phyloP scores from a whole-genome alignment of 768 basidiomycete genomes.

The Brasilioporus rufonigricans region DNA sequence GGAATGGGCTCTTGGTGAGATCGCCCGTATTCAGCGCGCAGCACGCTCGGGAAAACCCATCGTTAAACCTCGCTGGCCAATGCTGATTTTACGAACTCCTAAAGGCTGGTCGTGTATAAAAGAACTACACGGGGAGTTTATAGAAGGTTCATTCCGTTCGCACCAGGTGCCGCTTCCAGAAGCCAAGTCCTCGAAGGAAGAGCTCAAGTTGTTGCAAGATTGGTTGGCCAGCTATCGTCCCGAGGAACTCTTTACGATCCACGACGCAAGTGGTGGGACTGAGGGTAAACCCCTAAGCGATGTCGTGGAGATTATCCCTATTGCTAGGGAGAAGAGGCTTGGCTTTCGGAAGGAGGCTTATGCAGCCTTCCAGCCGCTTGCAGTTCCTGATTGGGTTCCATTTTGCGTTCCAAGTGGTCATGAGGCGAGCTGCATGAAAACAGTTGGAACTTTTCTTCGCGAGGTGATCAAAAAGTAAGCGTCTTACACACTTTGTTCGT shows the following conservation, averaged over 20 bases:
- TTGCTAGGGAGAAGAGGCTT: slow-evolving; percentile 54
- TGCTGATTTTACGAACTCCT: slow-evolving; percentile 82
- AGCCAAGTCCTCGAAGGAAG: slow-evolving; percentile 60
- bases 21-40: slow-evolving; percentile 72
- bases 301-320: slow-evolving; percentile 61
- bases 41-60: slow-evolving; percentile 76
- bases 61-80: slow-evolving; percentile 88
- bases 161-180: slow-evolving; percentile 88
- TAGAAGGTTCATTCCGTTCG: slow-evolving; percentile 80
- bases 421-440: slow-evolving; percentile 78
- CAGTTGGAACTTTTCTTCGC: slow-evolving; percentile 54
- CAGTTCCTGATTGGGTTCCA: slow-evolving; percentile 62
- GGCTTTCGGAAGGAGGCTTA: slow-evolving; percentile 72
- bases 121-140: slow-evolving; percentile 59
- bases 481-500: not conserved
- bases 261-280: slow-evolving; percentile 5
- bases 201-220: slow-evolving; percentile 58
- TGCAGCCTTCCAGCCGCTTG: slow-evolving; percentile 56
- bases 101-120: slow-evolving; percentile 79
- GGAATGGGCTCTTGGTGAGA: slow-evolving; percentile 76
- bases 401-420: slow-evolving; percentile 51
- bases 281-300: slow-evolving; percentile 52
- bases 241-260: slow-evolving; percentile 57
- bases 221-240: slow-evolving; percentile 79
- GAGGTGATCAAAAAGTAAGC: slow-evolving; percentile 55